Evolutionary conservation across 148 eudicot species (phyloP), one percentile per base, ranked within the genome.

Genomic region (Heliosperma pusillum): DNA sequence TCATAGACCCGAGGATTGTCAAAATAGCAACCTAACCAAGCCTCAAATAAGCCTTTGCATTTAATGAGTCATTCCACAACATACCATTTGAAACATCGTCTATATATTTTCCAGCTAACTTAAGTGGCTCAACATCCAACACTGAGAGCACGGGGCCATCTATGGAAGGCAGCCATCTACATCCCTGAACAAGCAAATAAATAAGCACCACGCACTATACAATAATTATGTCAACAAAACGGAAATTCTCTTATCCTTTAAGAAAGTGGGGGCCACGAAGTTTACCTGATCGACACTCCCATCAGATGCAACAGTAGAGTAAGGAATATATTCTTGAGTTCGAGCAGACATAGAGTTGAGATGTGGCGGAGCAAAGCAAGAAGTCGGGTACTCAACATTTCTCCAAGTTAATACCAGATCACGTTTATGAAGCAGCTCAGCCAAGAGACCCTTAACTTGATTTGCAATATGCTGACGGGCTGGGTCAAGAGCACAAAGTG

Each of bases 111-210:
- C 84, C 89, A 85, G 80, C 91, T 78, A 90, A 78, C 74, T 76
- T 82, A 68, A 95, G 91, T 19, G 96, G 96, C 83, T 93, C 91
- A 59, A 92, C 96, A 87, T 95, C 96, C 72, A 88, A 75, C 80
- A 92, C 83, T 56, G 99, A 95, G 64, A 81, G 75, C 69, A 87
- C 83, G 20, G 90, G 87, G 81, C 87, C 88, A 82, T 70, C 83
- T 33, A 83, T 81, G 80, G 72, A 82, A 24, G 93, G 93, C 74
- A 85, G 68, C 89, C 88, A 86, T 62, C 81, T 78, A 71, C 83
- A 72, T 24, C 77, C 79, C 83, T 85, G 83, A 65, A 73, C 44
- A 79, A 70, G 66, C 57, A 44, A 72, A 72, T 64, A 61, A 69
- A 72, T 21, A 65, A 73, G 68, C 70, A 79, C 64, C 67, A 72